These are phyloP conservation scores for Peribolospora kevripleyi DNA, from an alignment of 768 basidiomycete genomes.

Conservation along the genomic window DNA sequence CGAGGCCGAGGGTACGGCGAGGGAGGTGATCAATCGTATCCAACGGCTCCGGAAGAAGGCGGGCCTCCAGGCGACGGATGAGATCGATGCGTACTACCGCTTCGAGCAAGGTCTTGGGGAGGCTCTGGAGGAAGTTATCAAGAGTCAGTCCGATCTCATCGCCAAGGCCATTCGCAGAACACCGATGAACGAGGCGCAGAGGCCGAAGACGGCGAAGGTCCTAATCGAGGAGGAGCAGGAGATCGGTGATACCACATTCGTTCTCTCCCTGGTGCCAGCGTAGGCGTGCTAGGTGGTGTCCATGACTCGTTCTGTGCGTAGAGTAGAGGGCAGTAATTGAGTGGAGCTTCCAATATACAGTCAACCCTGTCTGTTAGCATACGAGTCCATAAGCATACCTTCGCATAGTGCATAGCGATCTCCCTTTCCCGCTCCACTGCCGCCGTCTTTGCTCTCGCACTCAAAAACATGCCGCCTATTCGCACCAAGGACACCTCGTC, in stretches of 20 bases:
- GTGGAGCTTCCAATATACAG: too few relatives aligned
- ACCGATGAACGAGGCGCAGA: conserved; percentile 36
- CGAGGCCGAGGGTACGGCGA: conserved; percentile 60
- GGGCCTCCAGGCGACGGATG: conserved; percentile 80
- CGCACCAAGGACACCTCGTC: too few relatives aligned
- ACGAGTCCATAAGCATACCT: too few relatives aligned
- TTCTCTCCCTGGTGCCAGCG: too few relatives aligned
- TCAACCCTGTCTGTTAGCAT: too few relatives aligned
- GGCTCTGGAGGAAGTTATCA: conserved; percentile 34
- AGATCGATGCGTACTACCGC: conserved; percentile 62
- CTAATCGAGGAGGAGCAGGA: conserved; percentile 73
- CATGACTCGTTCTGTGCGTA: too few relatives aligned
- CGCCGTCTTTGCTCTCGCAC: too few relatives aligned
- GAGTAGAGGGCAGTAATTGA: too few relatives aligned
- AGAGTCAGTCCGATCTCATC: conserved; percentile 43
- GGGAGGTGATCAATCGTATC: conserved; percentile 74
- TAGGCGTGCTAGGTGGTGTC: too few relatives aligned
- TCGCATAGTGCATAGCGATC: too few relatives aligned
- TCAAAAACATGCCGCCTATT: too few relatives aligned
- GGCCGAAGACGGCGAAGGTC: conserved; percentile 27
- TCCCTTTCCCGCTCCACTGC: too few relatives aligned
- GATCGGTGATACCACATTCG: conserved; percentile 51
- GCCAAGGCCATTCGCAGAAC: conserved; percentile 46
- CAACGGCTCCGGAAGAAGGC: conserved; percentile 92
- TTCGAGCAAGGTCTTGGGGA: conserved; percentile 52